phyloP scores from a whole-genome alignment of 2,329 filamentous ascomycete genomes.

The Exophiala dermatitidis region DNA sequence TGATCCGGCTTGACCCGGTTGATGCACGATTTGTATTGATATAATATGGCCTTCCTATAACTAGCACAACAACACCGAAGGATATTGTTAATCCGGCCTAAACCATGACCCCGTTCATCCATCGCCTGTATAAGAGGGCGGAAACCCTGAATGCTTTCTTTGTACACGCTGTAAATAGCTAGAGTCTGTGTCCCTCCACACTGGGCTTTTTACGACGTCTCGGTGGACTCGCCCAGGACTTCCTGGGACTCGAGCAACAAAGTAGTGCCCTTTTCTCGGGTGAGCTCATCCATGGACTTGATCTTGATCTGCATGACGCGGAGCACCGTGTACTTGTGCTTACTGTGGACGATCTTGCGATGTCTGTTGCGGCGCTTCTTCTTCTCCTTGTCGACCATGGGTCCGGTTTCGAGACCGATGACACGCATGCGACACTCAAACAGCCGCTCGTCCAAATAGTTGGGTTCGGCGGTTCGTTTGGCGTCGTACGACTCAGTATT shows the following conservation, averaged over 20 bases:
- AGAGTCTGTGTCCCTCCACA: no score
- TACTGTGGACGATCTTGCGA: constrained; percentile 71
- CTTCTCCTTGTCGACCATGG: constrained; percentile 49
- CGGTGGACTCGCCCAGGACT: no score
- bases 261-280: constrained; percentile 36
- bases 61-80: background rate
- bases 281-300: constrained; percentile 49
- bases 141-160: no score
- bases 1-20: background rate
- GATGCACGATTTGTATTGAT: background rate
- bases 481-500: constrained; percentile 37
- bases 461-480: constrained; percentile 25
- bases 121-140: no score
- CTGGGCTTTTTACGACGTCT: no score
- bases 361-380: constrained; percentile 59
- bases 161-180: no score
- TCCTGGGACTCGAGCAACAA: constrained; percentile 25
- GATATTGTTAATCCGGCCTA: no score
- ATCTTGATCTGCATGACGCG: constrained; percentile 75
- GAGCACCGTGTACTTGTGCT: constrained; percentile 82
- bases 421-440: constrained; percentile 83
- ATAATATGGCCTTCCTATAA: background rate
- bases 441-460: constrained; percentile 69
- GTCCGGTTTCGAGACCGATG: constrained; percentile 73
- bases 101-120: no score